These are phyloP conservation scores for Arthrobotrys entomopaga DNA, from an alignment of 2,329 filamentous ascomycete genomes.

Conservation along the genomic window DNA sequence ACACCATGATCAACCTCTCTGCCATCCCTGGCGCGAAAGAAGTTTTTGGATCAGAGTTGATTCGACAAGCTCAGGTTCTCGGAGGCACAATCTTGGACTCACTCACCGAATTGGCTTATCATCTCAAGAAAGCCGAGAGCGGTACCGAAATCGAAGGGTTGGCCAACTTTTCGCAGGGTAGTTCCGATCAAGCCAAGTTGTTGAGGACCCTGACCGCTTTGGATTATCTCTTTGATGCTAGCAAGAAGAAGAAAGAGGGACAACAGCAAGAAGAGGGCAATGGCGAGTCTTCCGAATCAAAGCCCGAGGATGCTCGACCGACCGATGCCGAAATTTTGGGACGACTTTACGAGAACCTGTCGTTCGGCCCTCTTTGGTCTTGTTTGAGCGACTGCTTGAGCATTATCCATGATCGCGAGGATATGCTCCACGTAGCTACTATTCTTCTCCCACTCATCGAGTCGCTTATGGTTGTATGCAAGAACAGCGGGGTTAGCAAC, in stretches of 20 bases:
- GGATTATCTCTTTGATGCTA: conserved; percentile 89
- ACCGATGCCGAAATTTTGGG: conserved; percentile 75
- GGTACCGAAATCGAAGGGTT: conserved; percentile 96
- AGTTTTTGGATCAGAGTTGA: conserved; percentile 91
- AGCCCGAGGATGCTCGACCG: conserved; percentile 62
- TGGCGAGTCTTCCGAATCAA: conserved; percentile 64
- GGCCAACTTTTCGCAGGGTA: conserved; percentile 94
- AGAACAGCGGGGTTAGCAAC: conserved; percentile 79
- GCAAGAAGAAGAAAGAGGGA: conserved; percentile 65
- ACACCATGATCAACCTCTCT: conserved; percentile 98
- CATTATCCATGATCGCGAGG: conserved; percentile 88
- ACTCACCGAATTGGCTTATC: conserved; percentile 82
- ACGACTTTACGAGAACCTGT: conserved; percentile 87
- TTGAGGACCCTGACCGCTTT: conserved; percentile 90
- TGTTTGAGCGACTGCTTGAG: conserved; percentile 88
- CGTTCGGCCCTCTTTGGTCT: conserved; percentile 89
- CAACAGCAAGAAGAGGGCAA: conserved; percentile 64
- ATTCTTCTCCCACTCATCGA: conserved; percentile 95
- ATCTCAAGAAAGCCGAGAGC: conserved; percentile 85
- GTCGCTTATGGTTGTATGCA: conserved; percentile 98
- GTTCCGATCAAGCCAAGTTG: conserved; percentile 95
- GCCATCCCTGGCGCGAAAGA: conserved; percentile 89
- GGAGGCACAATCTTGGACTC: conserved; percentile 86
- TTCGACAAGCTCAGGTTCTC: conserved; percentile 83
- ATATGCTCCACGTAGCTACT: conserved; percentile 96